Base-by-base conservation (phyloP, 2,329 filamentous ascomycete genomes). In the Samsoniella hepiali region DNA sequence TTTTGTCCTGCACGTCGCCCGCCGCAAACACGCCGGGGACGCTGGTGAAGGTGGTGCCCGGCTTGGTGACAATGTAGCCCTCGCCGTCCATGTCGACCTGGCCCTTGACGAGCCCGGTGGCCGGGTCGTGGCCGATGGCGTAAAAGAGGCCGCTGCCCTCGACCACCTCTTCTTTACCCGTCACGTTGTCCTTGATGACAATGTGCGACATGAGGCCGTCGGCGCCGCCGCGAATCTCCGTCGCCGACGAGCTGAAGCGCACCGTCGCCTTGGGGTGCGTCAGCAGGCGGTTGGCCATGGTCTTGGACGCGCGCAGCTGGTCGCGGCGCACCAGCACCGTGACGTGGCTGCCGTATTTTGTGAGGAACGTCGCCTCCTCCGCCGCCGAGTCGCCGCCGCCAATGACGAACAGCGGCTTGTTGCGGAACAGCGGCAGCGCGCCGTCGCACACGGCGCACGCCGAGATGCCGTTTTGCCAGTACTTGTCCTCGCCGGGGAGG, bases 361-460 rank as follows among this genome's bases (percentile, higher is more conserved):
- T 97, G 70, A 99, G 81, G 82, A 97, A 99, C 71, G 97, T 89
- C 63, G 93, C 93, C 84, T 99, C 95, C 80, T 99, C 96, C 34
- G 96, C 95, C 22, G 95, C 95, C 17, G 91, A 96, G 79, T 99
- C 95, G 72, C 95, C 95, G 67, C 95, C 96, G 67, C 95, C 95
- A 68, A 99, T 97, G 57, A 99, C 95, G 47, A 94, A 91, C 62
- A 99, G 83, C 9, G 91, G 94, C 84, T 97, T 96, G 78, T 97
- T 92, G 71, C 94, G 87, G 88, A 97, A 99, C 77, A 99, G 97
- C 65, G 95, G 95, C 54, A 98, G 89, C 57, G 93, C 95, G 67
- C 95, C 95, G 74, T 99, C 95, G 79, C 95, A 99, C 56, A 99
- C 95, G 40, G 95, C 95, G 78, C 95, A 99, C 57, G 95, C 95